Conservation (phyloP, 2,329 filamentous ascomycete genomes). For the Alternaria brassicae region DNA sequence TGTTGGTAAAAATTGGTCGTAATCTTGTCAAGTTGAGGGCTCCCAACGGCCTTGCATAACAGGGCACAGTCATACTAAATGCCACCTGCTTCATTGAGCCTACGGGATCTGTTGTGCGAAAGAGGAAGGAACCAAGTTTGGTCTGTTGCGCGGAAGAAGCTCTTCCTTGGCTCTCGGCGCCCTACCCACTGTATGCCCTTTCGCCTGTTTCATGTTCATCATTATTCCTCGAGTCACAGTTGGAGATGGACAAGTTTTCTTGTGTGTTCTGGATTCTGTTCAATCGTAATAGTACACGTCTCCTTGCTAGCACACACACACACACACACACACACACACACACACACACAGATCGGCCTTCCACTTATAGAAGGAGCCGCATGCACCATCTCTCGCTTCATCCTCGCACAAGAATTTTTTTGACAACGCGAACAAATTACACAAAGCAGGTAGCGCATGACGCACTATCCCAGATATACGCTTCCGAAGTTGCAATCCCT, state of each 20-base stretch:
- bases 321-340: not conserved
- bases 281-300: conserved; percentile 18
- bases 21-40: not conserved
- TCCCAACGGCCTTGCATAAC: conserved; percentile 8
- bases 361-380: not conserved
- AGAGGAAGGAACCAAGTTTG: conserved; percentile 11
- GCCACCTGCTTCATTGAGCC: conserved; percentile 18
- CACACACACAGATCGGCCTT: not conserved
- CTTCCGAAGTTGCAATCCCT: not conserved
- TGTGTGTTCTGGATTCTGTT: conserved; percentile 11
- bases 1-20: not conserved
- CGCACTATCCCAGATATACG: conserved; percentile 1
- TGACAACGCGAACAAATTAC: conserved; percentile 10
- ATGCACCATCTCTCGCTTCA: conserved; percentile 22
- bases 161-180: not conserved
- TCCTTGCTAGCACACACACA: not conserved
- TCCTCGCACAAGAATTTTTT: conserved; percentile 16
- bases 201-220: not conserved
- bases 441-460: conserved; percentile 9
- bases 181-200: not conserved
- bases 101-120: conserved; percentile 13
- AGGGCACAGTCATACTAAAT: not conserved
- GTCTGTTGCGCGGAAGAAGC: not conserved
- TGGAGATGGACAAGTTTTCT: not conserved
- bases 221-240: not conserved